phyloP scores from a whole-genome alignment of 2,329 filamentous ascomycete species.

The Chaetomium strumarium region DNA sequence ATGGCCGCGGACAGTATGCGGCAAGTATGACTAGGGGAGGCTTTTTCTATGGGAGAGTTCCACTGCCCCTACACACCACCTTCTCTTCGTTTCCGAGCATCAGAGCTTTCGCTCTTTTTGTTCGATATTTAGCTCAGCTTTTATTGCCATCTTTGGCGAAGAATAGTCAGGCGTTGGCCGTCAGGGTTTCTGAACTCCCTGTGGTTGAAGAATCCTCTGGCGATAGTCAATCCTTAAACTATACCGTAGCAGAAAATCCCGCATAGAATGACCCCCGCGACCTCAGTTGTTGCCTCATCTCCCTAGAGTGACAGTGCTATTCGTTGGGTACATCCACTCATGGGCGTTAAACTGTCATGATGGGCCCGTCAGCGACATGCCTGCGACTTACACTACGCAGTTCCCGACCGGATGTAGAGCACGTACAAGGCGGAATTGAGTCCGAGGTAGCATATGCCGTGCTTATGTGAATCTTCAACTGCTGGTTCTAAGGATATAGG shows the following conservation, averaged over 20 bases:
- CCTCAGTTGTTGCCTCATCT: not conserved
- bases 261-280: not conserved
- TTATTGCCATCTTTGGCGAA: not conserved
- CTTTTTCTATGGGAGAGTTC: not conserved
- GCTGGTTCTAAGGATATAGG: too few species aligned
- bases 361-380: too few species aligned
- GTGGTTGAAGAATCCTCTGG: not conserved
- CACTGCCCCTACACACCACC: not conserved
- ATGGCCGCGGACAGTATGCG: not conserved
- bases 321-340: too few species aligned
- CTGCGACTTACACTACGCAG: too few species aligned
- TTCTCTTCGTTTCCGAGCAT: conserved; percentile 4
- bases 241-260: conserved; percentile 13
- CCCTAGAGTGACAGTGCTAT: too few species aligned
- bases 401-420: too few species aligned
- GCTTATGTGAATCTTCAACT: too few species aligned
- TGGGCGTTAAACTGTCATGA: too few species aligned
- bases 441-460: too few species aligned
- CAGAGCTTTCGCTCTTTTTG: not conserved
- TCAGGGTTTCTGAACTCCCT: not conserved
- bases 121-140: not conserved
- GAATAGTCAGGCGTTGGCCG: not conserved
- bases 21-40: not conserved
- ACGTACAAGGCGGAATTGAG: too few species aligned
- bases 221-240: not conserved